Conservation (phyloP, 805 yeast genomes). For the Huiozyma naganishii region DNA sequence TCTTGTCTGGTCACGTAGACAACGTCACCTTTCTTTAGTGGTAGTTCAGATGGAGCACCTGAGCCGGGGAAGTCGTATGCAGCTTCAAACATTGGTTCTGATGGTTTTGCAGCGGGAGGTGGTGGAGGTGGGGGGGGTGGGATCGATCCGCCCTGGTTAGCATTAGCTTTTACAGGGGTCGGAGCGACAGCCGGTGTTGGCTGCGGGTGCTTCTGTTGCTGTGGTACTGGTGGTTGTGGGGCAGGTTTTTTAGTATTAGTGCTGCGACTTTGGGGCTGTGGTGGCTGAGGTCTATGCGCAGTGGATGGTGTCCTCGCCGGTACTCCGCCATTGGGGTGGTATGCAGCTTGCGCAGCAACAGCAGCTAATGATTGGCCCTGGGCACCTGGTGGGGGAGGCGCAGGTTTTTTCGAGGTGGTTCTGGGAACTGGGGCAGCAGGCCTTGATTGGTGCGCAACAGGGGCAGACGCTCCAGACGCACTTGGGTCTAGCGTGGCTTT, state of each 20-base stretch:
- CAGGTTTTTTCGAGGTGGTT: slow-evolving; percentile 23
- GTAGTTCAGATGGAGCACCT: slow-evolving; percentile 70
- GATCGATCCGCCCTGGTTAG: not conserved
- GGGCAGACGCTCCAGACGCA: slow-evolving; percentile 3
- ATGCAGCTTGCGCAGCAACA: slow-evolving; percentile 31
- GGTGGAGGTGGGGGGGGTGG: slow-evolving; percentile 70
- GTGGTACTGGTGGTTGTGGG: slow-evolving; percentile 8
- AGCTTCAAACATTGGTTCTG: slow-evolving; percentile 72
- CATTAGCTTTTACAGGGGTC: slow-evolving; percentile 7
- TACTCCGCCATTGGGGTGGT: slow-evolving; percentile 23
- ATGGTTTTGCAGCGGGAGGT: slow-evolving; percentile 46
- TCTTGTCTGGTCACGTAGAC: slow-evolving; percentile 63
- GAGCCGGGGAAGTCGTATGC: slow-evolving; percentile 83
- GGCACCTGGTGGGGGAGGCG: slow-evolving; percentile 28
- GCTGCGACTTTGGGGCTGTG: slow-evolving; percentile 49
- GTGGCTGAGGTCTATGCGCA: slow-evolving; percentile 28
- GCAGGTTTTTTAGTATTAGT: slow-evolving; percentile 29
- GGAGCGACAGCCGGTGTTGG: slow-evolving; percentile 12
- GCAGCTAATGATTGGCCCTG: slow-evolving; percentile 28
- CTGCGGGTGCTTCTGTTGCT: slow-evolving; percentile 8
- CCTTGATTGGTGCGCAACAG: slow-evolving; percentile 11
- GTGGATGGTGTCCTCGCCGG: slow-evolving; percentile 12
- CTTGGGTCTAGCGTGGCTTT: slow-evolving; percentile 9
- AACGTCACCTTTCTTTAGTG: slow-evolving; percentile 65
- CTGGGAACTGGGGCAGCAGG: slow-evolving; percentile 24